Evolutionary conservation across 805 yeast species (phyloP).

Genomic region (Metschnikowia kunwiensis): DNA sequence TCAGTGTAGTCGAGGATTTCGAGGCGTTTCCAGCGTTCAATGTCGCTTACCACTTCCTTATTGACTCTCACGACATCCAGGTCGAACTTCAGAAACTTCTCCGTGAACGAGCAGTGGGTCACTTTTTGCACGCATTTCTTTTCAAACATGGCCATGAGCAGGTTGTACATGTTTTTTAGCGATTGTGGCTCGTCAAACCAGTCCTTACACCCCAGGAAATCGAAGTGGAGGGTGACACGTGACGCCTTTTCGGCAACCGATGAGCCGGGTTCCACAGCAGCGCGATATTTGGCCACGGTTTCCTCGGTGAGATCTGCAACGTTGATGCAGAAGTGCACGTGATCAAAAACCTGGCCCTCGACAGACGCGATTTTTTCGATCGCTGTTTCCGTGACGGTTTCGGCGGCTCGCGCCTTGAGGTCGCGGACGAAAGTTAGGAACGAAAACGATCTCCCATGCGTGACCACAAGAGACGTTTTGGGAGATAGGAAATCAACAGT

Average conservation of each 20-base stretch:
- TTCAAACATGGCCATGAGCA: slow-evolving; percentile 24
- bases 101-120: slow-evolving; percentile 37
- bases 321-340: slow-evolving; percentile 7
- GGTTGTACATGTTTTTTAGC: slow-evolving; percentile 25
- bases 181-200: slow-evolving; percentile 30
- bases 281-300: background rate
- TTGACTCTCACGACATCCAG: too few relatives aligned
- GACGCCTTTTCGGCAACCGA: background rate
- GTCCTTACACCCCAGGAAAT: slow-evolving; percentile 29
- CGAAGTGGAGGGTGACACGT: slow-evolving; percentile 25
- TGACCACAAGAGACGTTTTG: too few relatives aligned
- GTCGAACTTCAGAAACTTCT: slow-evolving; percentile 39
- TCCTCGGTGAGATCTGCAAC: slow-evolving; percentile 2
- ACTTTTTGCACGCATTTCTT: slow-evolving; percentile 28
- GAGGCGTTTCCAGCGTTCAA: slow-evolving; percentile 33
- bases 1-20: slow-evolving; percentile 36
- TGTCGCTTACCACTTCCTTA: too few relatives aligned
- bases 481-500: too few relatives aligned
- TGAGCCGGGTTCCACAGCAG: background rate
- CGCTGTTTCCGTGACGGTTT: background rate
- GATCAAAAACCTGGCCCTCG: background rate
- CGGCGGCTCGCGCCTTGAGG: background rate
- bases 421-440: too few relatives aligned
- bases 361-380: background rate
- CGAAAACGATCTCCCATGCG: too few relatives aligned